phyloP scores from a whole-genome alignment of 2,329 filamentous ascomycete genomes.

The Teratosphaeria zuluensis region DNA sequence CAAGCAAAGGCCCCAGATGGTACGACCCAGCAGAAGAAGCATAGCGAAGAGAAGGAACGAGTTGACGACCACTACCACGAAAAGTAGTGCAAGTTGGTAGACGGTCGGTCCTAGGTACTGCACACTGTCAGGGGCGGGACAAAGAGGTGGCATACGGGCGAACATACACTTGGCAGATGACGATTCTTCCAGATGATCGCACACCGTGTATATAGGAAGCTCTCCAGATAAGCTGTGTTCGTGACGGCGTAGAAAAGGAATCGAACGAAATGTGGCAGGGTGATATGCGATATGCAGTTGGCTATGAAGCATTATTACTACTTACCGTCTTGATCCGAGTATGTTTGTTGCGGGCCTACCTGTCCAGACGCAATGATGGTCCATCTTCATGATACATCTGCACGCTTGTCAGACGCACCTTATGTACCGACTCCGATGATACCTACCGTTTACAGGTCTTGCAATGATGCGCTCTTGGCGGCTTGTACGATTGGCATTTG shows the following conservation, averaged over 20 bases:
- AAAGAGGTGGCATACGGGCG: neutral
- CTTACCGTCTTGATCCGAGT: constrained; percentile 12
- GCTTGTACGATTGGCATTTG: constrained; percentile 66
- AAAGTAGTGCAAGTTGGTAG: constrained; percentile 50
- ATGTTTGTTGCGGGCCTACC: constrained; percentile 22
- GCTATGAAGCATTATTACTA: constrained; percentile 21
- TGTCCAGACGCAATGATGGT: constrained; percentile 70
- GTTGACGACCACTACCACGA: constrained; percentile 50
- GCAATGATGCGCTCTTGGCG: constrained; percentile 73
- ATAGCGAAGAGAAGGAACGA: constrained; percentile 53
- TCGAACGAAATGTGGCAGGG: constrained; percentile 72
- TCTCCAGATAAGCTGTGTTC: constrained; percentile 51
- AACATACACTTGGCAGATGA: constrained; percentile 53
- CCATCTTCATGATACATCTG: constrained; percentile 26
- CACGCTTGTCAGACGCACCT: neutral
- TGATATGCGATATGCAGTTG: constrained; percentile 75
- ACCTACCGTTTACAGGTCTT: constrained; percentile 56
- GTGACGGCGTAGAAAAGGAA: constrained; percentile 63
- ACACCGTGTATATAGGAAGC: constrained; percentile 52
- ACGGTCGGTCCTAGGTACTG: constrained; percentile 61
- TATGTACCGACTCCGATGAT: neutral
- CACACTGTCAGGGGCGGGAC: constrained; percentile 1
- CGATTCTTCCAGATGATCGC: constrained; percentile 53
- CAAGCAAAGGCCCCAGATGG: constrained; percentile 50
- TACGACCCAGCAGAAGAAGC: constrained; percentile 54